Evolutionary conservation across 495 filamentous ascomycete species (phyloP).

Genomic region (Xylaria cubensis): DNA sequence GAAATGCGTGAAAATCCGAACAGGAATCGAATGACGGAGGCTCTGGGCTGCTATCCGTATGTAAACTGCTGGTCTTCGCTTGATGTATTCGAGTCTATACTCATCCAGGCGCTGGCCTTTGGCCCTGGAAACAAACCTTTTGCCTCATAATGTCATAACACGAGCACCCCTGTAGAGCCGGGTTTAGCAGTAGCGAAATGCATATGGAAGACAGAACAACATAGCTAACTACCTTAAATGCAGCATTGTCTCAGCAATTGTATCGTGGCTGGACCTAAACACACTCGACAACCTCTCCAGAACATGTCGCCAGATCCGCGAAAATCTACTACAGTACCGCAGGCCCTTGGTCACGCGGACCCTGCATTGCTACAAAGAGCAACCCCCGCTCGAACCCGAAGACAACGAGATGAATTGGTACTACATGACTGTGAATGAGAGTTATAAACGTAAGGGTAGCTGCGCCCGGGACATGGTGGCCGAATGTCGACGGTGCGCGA

Average conservation of each 20-base stretch:
- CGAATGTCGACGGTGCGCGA: conserved; percentile 79
- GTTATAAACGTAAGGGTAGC: conserved; percentile 66
- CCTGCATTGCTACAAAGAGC: conserved; percentile 78
- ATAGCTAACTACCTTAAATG: conserved; percentile 38
- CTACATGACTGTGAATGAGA: conserved; percentile 52
- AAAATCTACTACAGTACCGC: conserved; percentile 77
- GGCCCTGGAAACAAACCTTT: conserved; percentile 15
- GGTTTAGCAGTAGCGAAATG: conserved; percentile 17
- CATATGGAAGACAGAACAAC: conserved; percentile 26
- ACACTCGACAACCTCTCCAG: conserved; percentile 79
- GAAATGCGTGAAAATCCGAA: conserved; percentile 65
- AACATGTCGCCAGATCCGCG: conserved; percentile 80
- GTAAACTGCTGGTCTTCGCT: conserved; percentile 40
- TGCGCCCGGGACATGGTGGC: conserved; percentile 87
- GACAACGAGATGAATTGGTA: conserved; percentile 58
- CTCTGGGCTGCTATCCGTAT: conserved; percentile 91
- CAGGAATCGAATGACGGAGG: conserved; percentile 72
- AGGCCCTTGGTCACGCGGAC: conserved; percentile 72
- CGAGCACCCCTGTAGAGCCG: not conserved
- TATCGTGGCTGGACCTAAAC: conserved; percentile 79
- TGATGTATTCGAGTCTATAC: conserved; percentile 34
- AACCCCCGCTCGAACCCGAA: conserved; percentile 53
- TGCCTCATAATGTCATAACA: conserved; percentile 25
- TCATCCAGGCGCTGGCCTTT: conserved; percentile 27
- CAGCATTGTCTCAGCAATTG: conserved; percentile 79